Evolutionary conservation across 768 basidiomycete species (phyloP), one percentile per base, ranked within the genome.

Genomic region (Gyrodon lividus): DNA sequence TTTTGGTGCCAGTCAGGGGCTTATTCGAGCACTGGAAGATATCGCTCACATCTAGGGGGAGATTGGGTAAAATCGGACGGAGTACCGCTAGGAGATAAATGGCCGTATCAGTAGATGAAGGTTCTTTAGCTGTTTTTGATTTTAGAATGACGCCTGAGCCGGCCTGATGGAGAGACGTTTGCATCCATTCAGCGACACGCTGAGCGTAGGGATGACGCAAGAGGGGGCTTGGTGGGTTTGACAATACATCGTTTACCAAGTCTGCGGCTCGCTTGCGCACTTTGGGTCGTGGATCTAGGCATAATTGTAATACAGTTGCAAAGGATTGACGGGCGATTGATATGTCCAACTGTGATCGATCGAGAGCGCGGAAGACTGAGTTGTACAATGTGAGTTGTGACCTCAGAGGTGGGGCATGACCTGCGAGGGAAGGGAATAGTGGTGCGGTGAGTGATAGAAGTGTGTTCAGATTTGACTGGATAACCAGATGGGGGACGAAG

Each of bases 191-290:
- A 8, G 88, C 81, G 16, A 91, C 86, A 57, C 83, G 77, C 34
- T 86, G 80, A 0, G 91, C 78, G 65, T 97, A 99, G 0, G 97
- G 95, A 72, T 99, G 97, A 20, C 77, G 70, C 5, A 81, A 60
- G 33, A 88, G 75, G 0, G 96, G 96, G 4, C 84, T 75, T 3
- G 92, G 89, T 8, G 94, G 92, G 22, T 76, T 76, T 14, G 78
- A 75, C 31, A 99, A 74, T 4, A 93, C 77, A 58, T 90, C 87
- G 60, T 78, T 80, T 28, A 99, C 79, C 17, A 89, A 80, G 62
- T 98, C 95, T 41, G 87, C 86, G 20, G 95, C 94, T 64, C 87
- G 84, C 69, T 82, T 94, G 50, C 97, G 84, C 46, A 99, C 93
- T 74, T 98, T 98, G 17, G 97, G 97, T 45, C 97, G 76, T 4